Conservation (phyloP, 345 rosid species). For the Zanthoxylum bungeanum region DNA sequence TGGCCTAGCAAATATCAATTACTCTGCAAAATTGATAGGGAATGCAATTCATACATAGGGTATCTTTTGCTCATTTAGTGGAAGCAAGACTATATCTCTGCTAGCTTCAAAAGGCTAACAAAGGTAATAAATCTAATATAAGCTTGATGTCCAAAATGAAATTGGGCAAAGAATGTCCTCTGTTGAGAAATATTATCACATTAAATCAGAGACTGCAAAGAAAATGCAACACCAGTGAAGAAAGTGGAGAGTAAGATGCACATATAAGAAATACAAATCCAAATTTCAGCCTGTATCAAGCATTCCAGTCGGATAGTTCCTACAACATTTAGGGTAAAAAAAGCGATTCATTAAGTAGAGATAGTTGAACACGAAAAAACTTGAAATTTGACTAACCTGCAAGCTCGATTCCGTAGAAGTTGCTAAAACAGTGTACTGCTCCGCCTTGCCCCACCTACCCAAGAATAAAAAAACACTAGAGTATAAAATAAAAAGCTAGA, state of each 20-base stretch:
- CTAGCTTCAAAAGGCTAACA: neutral
- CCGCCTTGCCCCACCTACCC: constrained; percentile 64
- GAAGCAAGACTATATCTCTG: neutral
- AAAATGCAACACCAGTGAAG: neutral
- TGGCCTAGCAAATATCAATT: neutral
- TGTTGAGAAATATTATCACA: neutral
- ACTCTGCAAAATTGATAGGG: neutral
- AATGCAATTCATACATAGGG: neutral
- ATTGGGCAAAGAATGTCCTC: too few species aligned
- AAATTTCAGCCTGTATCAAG: constrained; percentile 54
- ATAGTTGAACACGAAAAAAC: neutral
- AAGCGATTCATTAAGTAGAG: neutral
- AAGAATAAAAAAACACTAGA: neutral
- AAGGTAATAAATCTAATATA: neutral
- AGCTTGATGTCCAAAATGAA: too few species aligned
- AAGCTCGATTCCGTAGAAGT: constrained; percentile 64
- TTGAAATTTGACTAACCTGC: constrained; percentile 38
- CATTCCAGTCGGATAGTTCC: constrained; percentile 80
- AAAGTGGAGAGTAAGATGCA: constrained; percentile 42
- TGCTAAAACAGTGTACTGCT: constrained; percentile 83
- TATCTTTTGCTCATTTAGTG: neutral
- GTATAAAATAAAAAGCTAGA: neutral
- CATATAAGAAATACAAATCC: constrained; percentile 75
- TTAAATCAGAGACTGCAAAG: neutral
- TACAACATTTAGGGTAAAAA: constrained; percentile 25